These are phyloP conservation scores for Mycena pura DNA, from an alignment of 768 basidiomycete species.

Conservation along the genomic window DNA sequence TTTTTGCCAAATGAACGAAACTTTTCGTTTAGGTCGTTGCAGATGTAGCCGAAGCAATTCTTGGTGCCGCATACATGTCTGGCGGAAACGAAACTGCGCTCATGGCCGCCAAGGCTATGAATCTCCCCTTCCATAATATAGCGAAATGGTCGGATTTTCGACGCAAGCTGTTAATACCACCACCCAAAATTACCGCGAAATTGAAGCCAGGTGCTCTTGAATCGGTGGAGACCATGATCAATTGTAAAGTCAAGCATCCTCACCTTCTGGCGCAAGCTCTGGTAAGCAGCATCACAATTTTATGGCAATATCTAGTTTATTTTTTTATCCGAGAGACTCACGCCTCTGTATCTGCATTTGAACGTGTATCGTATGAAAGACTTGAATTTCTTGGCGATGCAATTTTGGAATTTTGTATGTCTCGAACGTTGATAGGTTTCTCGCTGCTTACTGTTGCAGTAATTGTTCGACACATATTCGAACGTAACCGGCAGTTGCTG, in stretches of 20 bases:
- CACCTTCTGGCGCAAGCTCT: conserved; percentile 76
- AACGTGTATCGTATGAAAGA: conserved; percentile 70
- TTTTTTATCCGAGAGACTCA: conserved; percentile 65
- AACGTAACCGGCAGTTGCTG: conserved; percentile 64
- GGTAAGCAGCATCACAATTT: conserved; percentile 47
- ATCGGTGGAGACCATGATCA: conserved; percentile 68
- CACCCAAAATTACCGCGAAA: conserved; percentile 50
- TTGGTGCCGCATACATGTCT: conserved; percentile 81
- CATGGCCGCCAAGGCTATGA: conserved; percentile 66
- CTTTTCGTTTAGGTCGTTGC: conserved; percentile 68
- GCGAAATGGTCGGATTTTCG: conserved; percentile 79
- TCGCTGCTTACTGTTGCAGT: conserved; percentile 49
- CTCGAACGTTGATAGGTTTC: background rate
- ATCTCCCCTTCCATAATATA: conserved; percentile 67
- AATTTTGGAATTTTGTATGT: conserved; percentile 81
- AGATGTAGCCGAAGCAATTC: conserved; percentile 85
- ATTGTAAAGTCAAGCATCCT: conserved; percentile 65
- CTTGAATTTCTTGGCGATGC: conserved; percentile 90
- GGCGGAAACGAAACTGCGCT: conserved; percentile 75
- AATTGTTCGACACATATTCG: conserved; percentile 74
- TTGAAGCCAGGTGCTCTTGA: conserved; percentile 56
- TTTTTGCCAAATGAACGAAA: conserved; percentile 3
- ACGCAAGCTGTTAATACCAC: conserved; percentile 50
- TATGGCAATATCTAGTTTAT: background rate
- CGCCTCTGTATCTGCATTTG: conserved; percentile 60